A percentile compares a stretch with the other conserved stretches of the same genome.
These are phyloP conservation scores for Populus trichocarpa DNA, from an alignment of 441 rosid species.

Conservation along the genomic window DNA sequence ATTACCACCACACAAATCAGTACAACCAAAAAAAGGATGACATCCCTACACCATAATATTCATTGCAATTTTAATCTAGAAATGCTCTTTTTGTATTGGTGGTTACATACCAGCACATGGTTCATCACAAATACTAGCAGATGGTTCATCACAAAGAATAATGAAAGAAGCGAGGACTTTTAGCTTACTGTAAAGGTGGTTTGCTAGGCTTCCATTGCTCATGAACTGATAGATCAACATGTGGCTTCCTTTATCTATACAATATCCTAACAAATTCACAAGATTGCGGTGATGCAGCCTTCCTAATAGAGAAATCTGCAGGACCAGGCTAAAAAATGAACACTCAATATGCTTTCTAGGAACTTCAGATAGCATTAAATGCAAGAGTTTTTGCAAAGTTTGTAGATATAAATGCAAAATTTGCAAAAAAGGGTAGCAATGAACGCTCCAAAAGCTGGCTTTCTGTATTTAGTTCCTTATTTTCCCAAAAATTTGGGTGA, in stretches of 20 bases:
- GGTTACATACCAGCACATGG: neutral
- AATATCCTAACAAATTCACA: slow-evolving; percentile 89
- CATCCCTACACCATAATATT: neutral
- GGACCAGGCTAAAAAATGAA: slow-evolving; percentile 10
- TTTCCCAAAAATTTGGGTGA: neutral
- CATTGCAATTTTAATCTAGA: neutral
- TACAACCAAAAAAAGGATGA: neutral
- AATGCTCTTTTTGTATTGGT: neutral
- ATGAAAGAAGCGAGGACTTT: slow-evolving; percentile 13
- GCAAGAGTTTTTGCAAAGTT: neutral
- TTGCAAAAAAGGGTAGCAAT: neutral
- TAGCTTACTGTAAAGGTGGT: slow-evolving; percentile 69
- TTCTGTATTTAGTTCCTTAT: neutral
- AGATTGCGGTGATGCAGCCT: slow-evolving; percentile 95
- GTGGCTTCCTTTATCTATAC: slow-evolving; percentile 78
- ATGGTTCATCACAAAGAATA: slow-evolving; percentile 1
- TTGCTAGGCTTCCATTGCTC: slow-evolving; percentile 93
- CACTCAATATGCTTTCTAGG: neutral
- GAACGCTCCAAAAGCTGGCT: neutral
- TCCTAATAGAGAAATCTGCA: slow-evolving; percentile 72
- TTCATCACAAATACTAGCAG: neutral
- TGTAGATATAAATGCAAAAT: neutral
- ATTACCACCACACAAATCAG: neutral
- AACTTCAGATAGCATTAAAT: neutral
- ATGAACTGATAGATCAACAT: slow-evolving; percentile 93